A percentile compares a stretch with the other conserved stretches of the same genome.
Evolutionary conservation across 495 filamentous ascomycete species (phyloP).

Genomic region (Podospora comata): DNA sequence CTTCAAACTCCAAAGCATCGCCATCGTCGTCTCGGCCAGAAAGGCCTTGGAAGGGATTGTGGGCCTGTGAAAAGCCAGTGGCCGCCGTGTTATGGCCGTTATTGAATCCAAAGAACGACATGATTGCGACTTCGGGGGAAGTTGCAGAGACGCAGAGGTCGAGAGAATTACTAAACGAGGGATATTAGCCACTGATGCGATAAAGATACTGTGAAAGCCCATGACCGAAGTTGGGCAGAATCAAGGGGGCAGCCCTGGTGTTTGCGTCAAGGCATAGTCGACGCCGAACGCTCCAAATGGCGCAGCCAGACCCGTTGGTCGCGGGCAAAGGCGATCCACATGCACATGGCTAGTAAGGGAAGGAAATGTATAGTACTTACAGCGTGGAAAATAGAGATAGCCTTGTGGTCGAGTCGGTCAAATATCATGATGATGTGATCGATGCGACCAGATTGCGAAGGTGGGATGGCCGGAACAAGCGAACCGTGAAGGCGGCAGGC

Average conservation of each 20-base stretch:
- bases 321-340: not conserved
- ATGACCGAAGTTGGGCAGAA: not conserved
- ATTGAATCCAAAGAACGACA: conserved; percentile 78
- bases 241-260: not conserved
- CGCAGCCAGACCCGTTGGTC: not conserved
- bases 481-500: not conserved
- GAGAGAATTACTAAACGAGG: not conserved
- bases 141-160: not conserved
- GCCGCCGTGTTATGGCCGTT: conserved; percentile 54
- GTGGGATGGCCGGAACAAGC: conserved; percentile 2
- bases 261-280: not conserved
- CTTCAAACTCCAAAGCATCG: conserved; percentile 89
- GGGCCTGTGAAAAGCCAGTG: conserved; percentile 75
- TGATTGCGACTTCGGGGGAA: conserved; percentile 12
- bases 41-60: conserved; percentile 86
- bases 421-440: conserved; percentile 33
- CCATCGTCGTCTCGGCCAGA: conserved; percentile 67
- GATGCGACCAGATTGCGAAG: conserved; percentile 6
- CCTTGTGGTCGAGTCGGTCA: conserved; percentile 17
- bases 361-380: conserved; percentile 20
- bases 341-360: not conserved
- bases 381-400: conserved; percentile 22
- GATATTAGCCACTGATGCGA: conserved; percentile 19
- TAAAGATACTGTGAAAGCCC: not conserved
- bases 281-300: not conserved